Percentiles rank a stretch among this genome's conserved stretches.
Evolutionary conservation across 2,329 filamentous ascomycete genomes (phyloP).

Genomic region (Botryosphaeria dothidea): DNA sequence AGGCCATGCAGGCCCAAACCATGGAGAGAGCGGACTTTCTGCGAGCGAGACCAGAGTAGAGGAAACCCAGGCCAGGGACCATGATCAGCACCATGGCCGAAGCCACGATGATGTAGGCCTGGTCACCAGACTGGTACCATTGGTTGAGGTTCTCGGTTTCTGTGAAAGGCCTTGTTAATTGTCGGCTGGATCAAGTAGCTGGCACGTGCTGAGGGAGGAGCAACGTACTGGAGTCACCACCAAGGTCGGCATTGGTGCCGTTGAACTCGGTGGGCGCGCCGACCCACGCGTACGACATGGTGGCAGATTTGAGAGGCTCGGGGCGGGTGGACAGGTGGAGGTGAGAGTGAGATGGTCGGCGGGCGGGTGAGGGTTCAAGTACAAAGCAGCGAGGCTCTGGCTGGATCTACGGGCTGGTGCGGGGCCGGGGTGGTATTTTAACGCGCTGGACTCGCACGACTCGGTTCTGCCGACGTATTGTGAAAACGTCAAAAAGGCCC

Average conservation of each 20-base stretch:
- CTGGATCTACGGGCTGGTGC: constrained; percentile 16
- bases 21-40: constrained; percentile 96
- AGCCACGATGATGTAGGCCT: constrained; percentile 87
- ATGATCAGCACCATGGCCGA: constrained; percentile 95
- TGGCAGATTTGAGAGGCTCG: constrained; percentile 16
- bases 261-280: constrained; percentile 50
- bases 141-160: constrained; percentile 88
- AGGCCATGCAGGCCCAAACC: constrained; percentile 97
- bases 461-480: constrained; percentile 15
- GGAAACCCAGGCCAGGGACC: constrained; percentile 93
- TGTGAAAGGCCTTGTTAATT: constrained; percentile 39
- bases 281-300: constrained; percentile 52
- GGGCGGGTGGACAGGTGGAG: background rate
- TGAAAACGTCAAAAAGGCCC: constrained; percentile 17
- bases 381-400: background rate
- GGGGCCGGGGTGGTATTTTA: constrained; percentile 16
- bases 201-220: background rate
- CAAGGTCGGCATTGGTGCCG: constrained; percentile 60
- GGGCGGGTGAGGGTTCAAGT: background rate
- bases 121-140: constrained; percentile 90
- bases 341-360: background rate
- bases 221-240: constrained; percentile 81
- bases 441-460: constrained; percentile 8
- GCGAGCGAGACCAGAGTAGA: constrained; percentile 96
- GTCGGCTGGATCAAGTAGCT: background rate